phyloP scores from a whole-genome alignment of 768 basidiomycete species.

The Crepidotus variabilis region DNA sequence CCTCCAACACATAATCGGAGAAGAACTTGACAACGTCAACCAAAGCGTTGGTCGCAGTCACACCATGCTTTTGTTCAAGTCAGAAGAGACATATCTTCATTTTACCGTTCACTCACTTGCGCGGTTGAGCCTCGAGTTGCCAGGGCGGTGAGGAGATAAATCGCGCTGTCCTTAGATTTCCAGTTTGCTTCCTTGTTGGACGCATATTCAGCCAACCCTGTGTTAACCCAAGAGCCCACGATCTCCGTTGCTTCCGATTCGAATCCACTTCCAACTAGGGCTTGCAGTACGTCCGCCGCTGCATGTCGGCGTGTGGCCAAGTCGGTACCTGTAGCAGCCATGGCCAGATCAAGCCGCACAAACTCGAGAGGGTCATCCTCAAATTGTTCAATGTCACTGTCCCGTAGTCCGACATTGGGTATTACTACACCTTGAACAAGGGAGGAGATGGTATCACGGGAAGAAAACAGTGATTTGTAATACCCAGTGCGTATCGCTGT shows the following conservation, averaged over 20 bases:
- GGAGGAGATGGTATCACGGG: constrained; percentile 73
- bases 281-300: constrained; percentile 93
- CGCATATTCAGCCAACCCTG: constrained; percentile 67
- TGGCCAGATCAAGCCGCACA: constrained; percentile 81
- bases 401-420: constrained; percentile 86
- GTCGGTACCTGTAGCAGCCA: constrained; percentile 59
- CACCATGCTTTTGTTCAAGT: constrained; percentile 62
- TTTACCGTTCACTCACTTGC: constrained; percentile 45
- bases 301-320: constrained; percentile 86
- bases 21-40: constrained; percentile 97
- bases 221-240: constrained; percentile 78
- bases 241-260: constrained; percentile 87
- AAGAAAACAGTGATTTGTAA: constrained; percentile 78
- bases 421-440: constrained; percentile 89
- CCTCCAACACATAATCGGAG: constrained; percentile 84
- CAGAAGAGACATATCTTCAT: neutral
- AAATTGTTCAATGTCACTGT: constrained; percentile 91
- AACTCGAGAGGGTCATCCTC: constrained; percentile 97
- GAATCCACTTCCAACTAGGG: constrained; percentile 76
- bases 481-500: constrained; percentile 87
- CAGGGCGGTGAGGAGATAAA: constrained; percentile 91
- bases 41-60: constrained; percentile 87
- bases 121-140: constrained; percentile 86
- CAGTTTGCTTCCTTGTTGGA: constrained; percentile 62
- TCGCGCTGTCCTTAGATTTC: constrained; percentile 91